Evolutionary conservation across 73 alveolate species (phyloP).

Genomic region (Tetrahymena thermophila): DNA sequence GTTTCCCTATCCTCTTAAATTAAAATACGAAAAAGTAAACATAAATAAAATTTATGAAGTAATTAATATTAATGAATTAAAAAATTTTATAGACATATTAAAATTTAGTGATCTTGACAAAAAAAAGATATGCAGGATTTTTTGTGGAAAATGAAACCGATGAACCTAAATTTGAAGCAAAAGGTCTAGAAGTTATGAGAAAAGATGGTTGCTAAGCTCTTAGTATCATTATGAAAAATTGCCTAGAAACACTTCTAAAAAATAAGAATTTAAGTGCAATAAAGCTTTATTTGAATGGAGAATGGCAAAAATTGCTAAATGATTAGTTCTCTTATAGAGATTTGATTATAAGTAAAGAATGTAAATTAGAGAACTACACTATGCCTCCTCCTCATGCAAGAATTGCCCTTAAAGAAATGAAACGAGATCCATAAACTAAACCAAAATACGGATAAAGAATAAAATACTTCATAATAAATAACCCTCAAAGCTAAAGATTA

Average conservation of each 20-base stretch:
- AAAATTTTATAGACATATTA: neutral
- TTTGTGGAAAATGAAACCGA: slow-evolving; percentile 70
- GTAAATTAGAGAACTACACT: neutral
- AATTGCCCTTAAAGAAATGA: slow-evolving; percentile 56
- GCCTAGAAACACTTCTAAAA: slow-evolving; percentile 66
- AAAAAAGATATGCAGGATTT: slow-evolving; percentile 85
- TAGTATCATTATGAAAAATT: slow-evolving; percentile 69
- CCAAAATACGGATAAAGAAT: slow-evolving; percentile 70
- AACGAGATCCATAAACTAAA: slow-evolving; percentile 58
- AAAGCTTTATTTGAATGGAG: slow-evolving; percentile 57
- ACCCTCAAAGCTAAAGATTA: slow-evolving; percentile 54
- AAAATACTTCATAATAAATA: slow-evolving; percentile 59
- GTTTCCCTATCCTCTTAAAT: slow-evolving; percentile 84
- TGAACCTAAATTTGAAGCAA: slow-evolving; percentile 65
- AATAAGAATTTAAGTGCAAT: slow-evolving; percentile 58
- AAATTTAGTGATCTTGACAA: slow-evolving; percentile 56
- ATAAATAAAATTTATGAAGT: neutral
- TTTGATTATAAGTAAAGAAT: slow-evolving; percentile 75
- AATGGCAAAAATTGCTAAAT: slow-evolving; percentile 64
- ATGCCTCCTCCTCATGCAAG: slow-evolving; percentile 63
- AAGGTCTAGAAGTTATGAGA: slow-evolving; percentile 80
- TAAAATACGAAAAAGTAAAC: slow-evolving; percentile 86
- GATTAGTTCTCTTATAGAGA: slow-evolving; percentile 69
- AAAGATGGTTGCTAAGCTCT: slow-evolving; percentile 74
- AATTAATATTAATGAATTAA: slow-evolving; percentile 13